Evolutionary conservation across 768 basidiomycete species (phyloP).

Genomic region (Phlegmacium glaucopus): DNA sequence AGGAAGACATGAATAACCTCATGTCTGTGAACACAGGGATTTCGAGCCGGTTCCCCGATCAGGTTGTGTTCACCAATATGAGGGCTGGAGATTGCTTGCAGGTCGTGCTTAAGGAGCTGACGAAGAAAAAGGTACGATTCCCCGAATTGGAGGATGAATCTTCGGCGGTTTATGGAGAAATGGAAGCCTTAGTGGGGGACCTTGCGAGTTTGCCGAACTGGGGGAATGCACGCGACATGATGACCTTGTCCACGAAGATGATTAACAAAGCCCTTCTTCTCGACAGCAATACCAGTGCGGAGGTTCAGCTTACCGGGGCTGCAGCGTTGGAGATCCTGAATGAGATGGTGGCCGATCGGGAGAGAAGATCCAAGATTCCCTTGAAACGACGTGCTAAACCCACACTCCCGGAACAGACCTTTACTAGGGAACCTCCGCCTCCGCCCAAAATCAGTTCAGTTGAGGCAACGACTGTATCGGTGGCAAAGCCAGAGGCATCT

Average conservation of each 20-base stretch:
- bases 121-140: conserved; percentile 38
- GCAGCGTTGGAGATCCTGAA: background rate
- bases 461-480: conserved; percentile 57
- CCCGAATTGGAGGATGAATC: conserved; percentile 31
- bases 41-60: conserved; percentile 65
- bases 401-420: conserved; percentile 2
- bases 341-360: conserved; percentile 1
- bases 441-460: conserved; percentile 47
- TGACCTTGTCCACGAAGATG: conserved; percentile 40
- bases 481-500: conserved; percentile 14
- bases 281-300: background rate
- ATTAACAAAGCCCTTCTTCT: background rate
- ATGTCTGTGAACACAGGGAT: conserved; percentile 59
- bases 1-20: conserved; percentile 61
- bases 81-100: conserved; percentile 43
- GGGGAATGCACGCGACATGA: conserved; percentile 70
- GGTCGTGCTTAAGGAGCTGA: conserved; percentile 45
- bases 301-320: background rate
- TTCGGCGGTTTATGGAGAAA: conserved; percentile 26
- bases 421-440: background rate
- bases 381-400: background rate
- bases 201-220: conserved; percentile 49
- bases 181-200: conserved; percentile 36
- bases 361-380: conserved; percentile 6
- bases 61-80: conserved; percentile 54